These are phyloP conservation scores for Jamesozyma spencerorum DNA, from an alignment of 805 yeast genomes.

Conservation along the genomic window DNA sequence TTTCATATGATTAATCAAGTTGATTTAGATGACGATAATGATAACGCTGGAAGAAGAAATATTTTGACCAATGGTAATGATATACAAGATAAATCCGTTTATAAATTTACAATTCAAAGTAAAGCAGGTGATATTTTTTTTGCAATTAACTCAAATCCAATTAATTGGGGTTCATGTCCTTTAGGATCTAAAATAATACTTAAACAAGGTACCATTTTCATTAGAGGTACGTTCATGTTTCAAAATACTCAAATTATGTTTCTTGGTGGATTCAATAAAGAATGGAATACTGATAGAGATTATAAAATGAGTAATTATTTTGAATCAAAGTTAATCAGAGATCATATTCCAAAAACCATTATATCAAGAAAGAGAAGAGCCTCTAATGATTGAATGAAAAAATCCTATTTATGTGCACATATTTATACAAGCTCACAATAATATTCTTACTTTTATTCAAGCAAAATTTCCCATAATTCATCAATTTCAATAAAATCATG, in stretches of 20 bases:
- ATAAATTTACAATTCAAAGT: slow-evolving; percentile 52
- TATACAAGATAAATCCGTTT: slow-evolving; percentile 24
- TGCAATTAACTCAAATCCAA: slow-evolving; percentile 49
- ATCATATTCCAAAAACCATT: slow-evolving; percentile 2
- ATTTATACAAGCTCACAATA: background rate
- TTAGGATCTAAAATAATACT: slow-evolving; percentile 53
- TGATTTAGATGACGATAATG: slow-evolving; percentile 35
- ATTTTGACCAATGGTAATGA: no score
- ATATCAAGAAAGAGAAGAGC: slow-evolving; percentile 15
- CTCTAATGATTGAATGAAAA: background rate
- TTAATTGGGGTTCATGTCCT: slow-evolving; percentile 41
- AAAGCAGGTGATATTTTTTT: slow-evolving; percentile 40
- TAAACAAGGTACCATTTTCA: slow-evolving; percentile 37
- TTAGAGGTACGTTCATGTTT: slow-evolving; percentile 38
- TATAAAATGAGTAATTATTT: slow-evolving; percentile 26
- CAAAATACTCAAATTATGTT: slow-evolving; percentile 24
- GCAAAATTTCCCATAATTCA: slow-evolving; percentile 66
- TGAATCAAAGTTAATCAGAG: slow-evolving; percentile 21
- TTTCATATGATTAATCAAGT: slow-evolving; percentile 40
- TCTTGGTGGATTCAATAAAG: slow-evolving; percentile 33
- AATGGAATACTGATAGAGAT: slow-evolving; percentile 32
- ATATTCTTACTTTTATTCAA: slow-evolving; percentile 11
- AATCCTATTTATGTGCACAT: background rate
- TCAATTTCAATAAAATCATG: slow-evolving; percentile 69
- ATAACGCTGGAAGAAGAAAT: no score